These are phyloP conservation scores for Jaltomata sinuosa DNA, from an alignment of 257 asterid species.

Conservation along the genomic window DNA sequence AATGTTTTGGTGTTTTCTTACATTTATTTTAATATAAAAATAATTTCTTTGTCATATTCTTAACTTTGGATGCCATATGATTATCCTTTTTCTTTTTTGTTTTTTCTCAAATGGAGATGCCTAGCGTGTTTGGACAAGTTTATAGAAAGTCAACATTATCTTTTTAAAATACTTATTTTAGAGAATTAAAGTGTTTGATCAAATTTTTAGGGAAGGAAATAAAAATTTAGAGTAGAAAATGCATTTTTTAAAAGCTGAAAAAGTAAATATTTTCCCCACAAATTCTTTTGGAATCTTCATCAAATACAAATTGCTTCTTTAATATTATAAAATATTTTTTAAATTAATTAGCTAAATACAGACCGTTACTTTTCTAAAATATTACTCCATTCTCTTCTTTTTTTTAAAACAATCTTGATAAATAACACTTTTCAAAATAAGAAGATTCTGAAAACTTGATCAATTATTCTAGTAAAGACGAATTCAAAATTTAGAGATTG, in stretches of 20 bases:
- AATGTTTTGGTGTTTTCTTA: neutral
- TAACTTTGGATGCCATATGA: neutral
- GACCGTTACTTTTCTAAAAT: no score
- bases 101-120: neutral
- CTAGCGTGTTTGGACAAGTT: neutral
- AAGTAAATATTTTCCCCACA: no score
- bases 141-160: neutral
- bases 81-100: neutral
- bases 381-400: no score
- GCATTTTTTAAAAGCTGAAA: no score
- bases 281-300: neutral
- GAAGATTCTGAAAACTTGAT: no score
- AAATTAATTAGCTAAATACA: no score
- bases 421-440: no score
- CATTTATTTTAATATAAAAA: neutral
- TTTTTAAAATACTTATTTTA: neutral
- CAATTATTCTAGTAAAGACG: no score
- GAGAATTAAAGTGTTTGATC: neutral
- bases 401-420: no score
- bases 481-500: neutral
- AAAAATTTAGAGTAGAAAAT: neutral
- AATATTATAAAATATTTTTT: neutral
- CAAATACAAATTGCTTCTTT: neutral
- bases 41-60: neutral
- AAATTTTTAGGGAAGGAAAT: neutral